Evolutionary conservation across 768 basidiomycete species (phyloP), one percentile per base, ranked within the genome.

Genomic region (Phlebiopsis gigantea): DNA sequence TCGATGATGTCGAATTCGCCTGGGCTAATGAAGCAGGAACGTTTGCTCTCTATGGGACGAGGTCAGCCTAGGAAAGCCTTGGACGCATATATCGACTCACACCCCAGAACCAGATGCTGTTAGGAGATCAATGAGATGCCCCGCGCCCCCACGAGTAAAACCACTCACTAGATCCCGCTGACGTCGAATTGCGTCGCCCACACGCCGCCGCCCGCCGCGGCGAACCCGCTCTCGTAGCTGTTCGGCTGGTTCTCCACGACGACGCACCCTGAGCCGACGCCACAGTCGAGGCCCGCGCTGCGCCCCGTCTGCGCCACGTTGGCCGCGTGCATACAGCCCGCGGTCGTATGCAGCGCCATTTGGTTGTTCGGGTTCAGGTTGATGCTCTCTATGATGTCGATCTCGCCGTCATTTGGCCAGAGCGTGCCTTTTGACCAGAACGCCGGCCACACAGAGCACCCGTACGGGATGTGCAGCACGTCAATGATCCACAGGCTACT

Each of bases 151-250:
- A 41, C 42, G 19, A 25, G 25, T 56, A n/a, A 25, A 3, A 42
- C n/a, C 2, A 57, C 78, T 66, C 60, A 77, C 75, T 67, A 79
- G 39, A 81, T 73, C 19, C 80, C 85, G 1, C 76, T 66, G 5
- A 75, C 72, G 49, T 87, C 87, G 59, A 88, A 84, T 62, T 88
- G 86, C 2, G 84, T 77, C 2, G 87, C 87, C 69, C 75, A 92
- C 1, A 85, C 81, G 4, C 84, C 84, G 5, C 84, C 84, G n/a
- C 83, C 81, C 1, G 72, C 75, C 2, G 66, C 53, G 6, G 74
- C 74, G 58, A 81, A 81, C 5, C 67, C 71, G n/a, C 61, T 62
- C 4, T 73, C 73, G 55, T 70, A 80, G 51, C 73, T 75, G 55
- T 73, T 72, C 21, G 69, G 63, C 52, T 69, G 66, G n/a, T 63